Base-by-base conservation (phyloP, 2,329 filamentous ascomycete genomes). In the Xylaria sp. region DNA sequence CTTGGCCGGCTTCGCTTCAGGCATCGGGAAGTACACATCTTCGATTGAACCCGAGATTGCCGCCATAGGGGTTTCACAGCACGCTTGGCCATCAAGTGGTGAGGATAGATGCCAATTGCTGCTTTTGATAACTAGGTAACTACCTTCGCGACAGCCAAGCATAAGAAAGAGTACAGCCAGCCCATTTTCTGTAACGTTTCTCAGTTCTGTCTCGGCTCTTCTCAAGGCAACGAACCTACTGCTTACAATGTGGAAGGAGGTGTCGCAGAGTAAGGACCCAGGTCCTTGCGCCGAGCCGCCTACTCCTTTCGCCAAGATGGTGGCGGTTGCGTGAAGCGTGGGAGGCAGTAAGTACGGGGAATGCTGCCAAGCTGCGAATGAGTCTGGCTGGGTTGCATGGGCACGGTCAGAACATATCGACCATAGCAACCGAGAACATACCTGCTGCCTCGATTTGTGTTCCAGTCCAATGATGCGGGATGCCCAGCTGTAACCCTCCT, bases 361-460 rank as follows among this genome's bases (percentile, higher is more conserved):
- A 69, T 69, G 64, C 55, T 65, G 63, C 66, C 69, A 69, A 69
- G 66, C 66, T 63, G 58, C 52, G 50, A 65, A 65, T 46, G 66
- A 63, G 66, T 62, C 59, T 64, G 62, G 66, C 48, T 65, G 25
- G 51, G 34, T 58, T 65, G 67, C 56, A 69, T 64, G 63, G 63
- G 41, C 66, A 67, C 63, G 61, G 69, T 46, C 41, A 44, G 51
- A 55, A 55, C 18, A 55, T 62, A 57, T 69, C 66, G 20, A 39
- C 56, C 28, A 62, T 54, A 55, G 54, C 39, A 46, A 64, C 59
- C 58, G 52, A 55, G 55, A 44, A 65, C 66, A 60, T 55, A 25
- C 39, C 37, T 64, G 6, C 37, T 64, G 6, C 18, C 13, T 44
- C 48, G 58, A 37, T 28, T 52, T 23, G 39, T 56, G 61, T 69